Evolutionary conservation across 2,329 filamentous ascomycete genomes (phyloP).

Genomic region (Claviceps cyperi): DNA sequence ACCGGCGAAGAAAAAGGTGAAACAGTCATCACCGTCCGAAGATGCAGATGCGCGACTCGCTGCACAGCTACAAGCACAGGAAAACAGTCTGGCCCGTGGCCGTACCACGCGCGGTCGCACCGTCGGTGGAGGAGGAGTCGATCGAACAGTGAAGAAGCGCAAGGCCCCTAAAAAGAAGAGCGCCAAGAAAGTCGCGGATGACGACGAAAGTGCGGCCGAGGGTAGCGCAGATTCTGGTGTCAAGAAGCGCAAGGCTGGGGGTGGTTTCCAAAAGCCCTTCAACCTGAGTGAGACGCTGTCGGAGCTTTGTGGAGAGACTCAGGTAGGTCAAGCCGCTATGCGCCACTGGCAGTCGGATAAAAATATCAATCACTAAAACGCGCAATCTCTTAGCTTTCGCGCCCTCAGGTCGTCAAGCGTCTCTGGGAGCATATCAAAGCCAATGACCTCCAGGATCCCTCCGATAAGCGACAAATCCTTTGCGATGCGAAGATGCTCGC

Average conservation of each 20-base stretch:
- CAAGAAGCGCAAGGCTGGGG: slow-evolving; percentile 68
- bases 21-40: slow-evolving; percentile 40
- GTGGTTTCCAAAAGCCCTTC: slow-evolving; percentile 85
- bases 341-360: background rate
- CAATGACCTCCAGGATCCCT: slow-evolving; percentile 77
- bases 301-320: slow-evolving; percentile 54
- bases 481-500: slow-evolving; percentile 87
- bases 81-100: slow-evolving; percentile 55
- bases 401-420: slow-evolving; percentile 89
- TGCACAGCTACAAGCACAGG: slow-evolving; percentile 79
- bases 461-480: slow-evolving; percentile 78
- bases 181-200: slow-evolving; percentile 56
- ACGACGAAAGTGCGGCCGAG: slow-evolving; percentile 67
- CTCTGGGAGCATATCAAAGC: slow-evolving; percentile 92
- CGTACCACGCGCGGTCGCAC: slow-evolving; percentile 51
- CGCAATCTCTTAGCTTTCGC: slow-evolving; percentile 50
- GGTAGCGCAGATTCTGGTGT: slow-evolving; percentile 41
- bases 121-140: slow-evolving; percentile 36
- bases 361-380: background rate
- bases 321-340: slow-evolving; percentile 28
- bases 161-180: slow-evolving; percentile 58
- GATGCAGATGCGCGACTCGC: slow-evolving; percentile 81
- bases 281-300: slow-evolving; percentile 56
- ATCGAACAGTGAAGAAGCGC: slow-evolving; percentile 51
- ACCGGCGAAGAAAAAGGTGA: slow-evolving; percentile 51